Conservation (phyloP, 2,329 filamentous ascomycete species). For the Pseudogymnoascus sp. region DNA sequence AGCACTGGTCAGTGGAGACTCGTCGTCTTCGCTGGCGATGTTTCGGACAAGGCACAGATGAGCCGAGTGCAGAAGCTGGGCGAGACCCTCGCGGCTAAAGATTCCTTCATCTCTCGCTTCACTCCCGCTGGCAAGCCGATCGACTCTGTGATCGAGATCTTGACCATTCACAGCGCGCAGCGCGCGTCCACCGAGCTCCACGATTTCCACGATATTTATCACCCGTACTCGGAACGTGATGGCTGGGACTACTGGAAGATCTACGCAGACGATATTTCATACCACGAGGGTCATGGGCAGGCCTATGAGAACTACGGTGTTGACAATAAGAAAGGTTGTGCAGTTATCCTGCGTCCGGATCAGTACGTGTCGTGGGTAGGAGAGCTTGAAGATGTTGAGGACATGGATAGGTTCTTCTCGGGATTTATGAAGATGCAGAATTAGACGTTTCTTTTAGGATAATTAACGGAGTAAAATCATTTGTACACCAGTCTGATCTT, state of each 20-base stretch:
- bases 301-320: conserved; percentile 53
- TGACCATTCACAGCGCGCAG: conserved; percentile 51
- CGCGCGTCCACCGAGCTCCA: conserved; percentile 42
- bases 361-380: conserved; percentile 48
- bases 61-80: conserved; percentile 40
- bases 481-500: neutral
- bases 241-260: conserved; percentile 52
- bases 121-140: conserved; percentile 23
- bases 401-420: conserved; percentile 17
- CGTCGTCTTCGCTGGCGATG: conserved; percentile 52
- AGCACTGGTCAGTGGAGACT: conserved; percentile 49
- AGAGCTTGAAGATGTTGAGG: conserved; percentile 31
- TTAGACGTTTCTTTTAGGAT: neutral
- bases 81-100: conserved; percentile 28
- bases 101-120: conserved; percentile 26
- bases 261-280: conserved; percentile 45
- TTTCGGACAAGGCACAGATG: conserved; percentile 37
- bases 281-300: conserved; percentile 44
- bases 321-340: conserved; percentile 43
- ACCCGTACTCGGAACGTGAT: conserved; percentile 36
- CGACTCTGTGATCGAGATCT: conserved; percentile 46
- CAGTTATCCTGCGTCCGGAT: conserved; percentile 57
- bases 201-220: conserved; percentile 43
- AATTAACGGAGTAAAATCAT: neutral
- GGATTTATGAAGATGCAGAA: conserved; percentile 13